Percentiles rank a stretch among this genome's conserved stretches.
These are phyloP conservation scores for Eutrema salsugineum DNA, from an alignment of 441 rosid genomes.

Conservation along the genomic window DNA sequence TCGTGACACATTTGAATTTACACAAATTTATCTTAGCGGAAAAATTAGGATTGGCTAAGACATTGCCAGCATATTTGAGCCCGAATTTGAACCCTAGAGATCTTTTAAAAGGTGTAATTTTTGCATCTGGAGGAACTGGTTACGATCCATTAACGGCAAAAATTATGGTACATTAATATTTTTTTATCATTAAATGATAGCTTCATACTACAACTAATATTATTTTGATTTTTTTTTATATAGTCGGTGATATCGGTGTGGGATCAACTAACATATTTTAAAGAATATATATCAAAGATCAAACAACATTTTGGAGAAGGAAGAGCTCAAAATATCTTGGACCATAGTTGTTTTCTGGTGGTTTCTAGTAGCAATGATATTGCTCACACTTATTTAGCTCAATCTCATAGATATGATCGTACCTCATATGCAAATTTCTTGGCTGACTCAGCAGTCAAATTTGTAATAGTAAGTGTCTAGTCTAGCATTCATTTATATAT, in stretches of 20 bases:
- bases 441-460: not conserved
- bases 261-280: slow-evolving; percentile 15
- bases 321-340: slow-evolving; percentile 5
- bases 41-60: slow-evolving; percentile 38
- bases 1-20: not conserved
- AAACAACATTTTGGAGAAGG: slow-evolving; percentile 1
- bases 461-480: not conserved
- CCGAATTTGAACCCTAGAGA: slow-evolving; percentile 27
- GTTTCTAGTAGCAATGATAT: slow-evolving; percentile 21
- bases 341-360: not conserved
- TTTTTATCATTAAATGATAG: too few species aligned
- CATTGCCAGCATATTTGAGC: slow-evolving; percentile 44
- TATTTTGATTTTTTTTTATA: not conserved
- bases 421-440: slow-evolving; percentile 26
- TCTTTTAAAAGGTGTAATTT: slow-evolving; percentile 42
- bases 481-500: too few species aligned
- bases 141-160: slow-evolving; percentile 38
- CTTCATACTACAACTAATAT: too few species aligned
- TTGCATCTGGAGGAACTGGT: slow-evolving; percentile 48
- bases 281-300: not conserved
- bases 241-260: slow-evolving; percentile 12
- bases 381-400: slow-evolving; percentile 14
- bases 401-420: not conserved
- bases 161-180: slow-evolving; percentile 12
- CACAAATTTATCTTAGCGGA: slow-evolving; percentile 25